phyloP scores from a whole-genome alignment of 108 stramenopile species.

The Cyclotella choctawhatcheeana region DNA sequence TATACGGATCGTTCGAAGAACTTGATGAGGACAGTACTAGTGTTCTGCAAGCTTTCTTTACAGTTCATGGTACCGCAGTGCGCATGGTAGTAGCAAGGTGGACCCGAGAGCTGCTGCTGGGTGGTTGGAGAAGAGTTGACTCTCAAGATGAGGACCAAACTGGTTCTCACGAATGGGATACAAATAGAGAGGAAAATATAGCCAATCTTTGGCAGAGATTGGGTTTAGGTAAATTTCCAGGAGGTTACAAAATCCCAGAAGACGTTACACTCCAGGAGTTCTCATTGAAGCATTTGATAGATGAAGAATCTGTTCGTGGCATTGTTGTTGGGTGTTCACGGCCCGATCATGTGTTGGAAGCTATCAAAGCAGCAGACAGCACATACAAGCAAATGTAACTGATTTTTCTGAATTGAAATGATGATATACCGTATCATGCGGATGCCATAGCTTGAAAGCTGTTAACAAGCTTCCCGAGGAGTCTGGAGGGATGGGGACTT shows the following conservation, averaged over 20 bases:
- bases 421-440: too few species aligned
- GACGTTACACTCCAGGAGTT: slow-evolving; percentile 77
- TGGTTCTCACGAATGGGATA: slow-evolving; percentile 10
- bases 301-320: slow-evolving; percentile 38
- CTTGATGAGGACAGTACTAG: slow-evolving; percentile 80
- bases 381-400: background rate
- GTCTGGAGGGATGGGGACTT: too few species aligned
- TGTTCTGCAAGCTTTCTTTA: slow-evolving; percentile 75
- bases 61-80: slow-evolving; percentile 78
- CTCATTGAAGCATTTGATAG: slow-evolving; percentile 60
- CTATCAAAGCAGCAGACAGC: slow-evolving; percentile 35
- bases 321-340: slow-evolving; percentile 50
- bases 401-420: too few species aligned
- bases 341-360: slow-evolving; percentile 54
- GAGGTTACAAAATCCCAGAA: slow-evolving; percentile 63
- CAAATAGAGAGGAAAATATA: slow-evolving; percentile 33
- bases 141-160: background rate
- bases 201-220: slow-evolving; percentile 21
- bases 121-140: slow-evolving; percentile 42
- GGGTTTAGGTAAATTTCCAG: slow-evolving; percentile 32
- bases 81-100: slow-evolving; percentile 76
- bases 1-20: slow-evolving; percentile 85
- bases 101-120: slow-evolving; percentile 70
- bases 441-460: too few species aligned
- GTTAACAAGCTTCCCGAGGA: too few species aligned